Percentiles rank a stretch among this genome's conserved stretches.
Evolutionary conservation across 1,284 basidiomycete species (phyloP).

Genomic region (Irpex lacteus): DNA sequence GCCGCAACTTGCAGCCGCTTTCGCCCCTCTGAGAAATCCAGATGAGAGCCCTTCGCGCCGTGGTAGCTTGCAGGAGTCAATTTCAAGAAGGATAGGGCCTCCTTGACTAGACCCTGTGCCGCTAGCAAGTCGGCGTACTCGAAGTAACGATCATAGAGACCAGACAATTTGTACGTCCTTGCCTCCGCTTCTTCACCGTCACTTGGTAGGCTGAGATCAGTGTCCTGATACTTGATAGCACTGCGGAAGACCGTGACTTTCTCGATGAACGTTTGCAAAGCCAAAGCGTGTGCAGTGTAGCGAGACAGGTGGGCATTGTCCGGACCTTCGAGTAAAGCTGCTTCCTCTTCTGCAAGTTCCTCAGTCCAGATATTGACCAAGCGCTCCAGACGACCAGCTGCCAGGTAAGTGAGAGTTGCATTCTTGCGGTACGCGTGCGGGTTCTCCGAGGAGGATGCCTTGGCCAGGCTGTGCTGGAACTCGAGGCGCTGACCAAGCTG

Average conservation of each 20-base stretch:
- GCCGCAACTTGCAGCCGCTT: constrained; percentile 59
- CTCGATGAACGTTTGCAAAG: constrained; percentile 93
- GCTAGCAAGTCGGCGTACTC: constrained; percentile 95
- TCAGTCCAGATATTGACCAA: constrained; percentile 92
- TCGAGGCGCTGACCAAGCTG: constrained; percentile 92
- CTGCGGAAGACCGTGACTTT: constrained; percentile 95
- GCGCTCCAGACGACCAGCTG: constrained; percentile 86
- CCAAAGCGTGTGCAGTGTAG: constrained; percentile 86
- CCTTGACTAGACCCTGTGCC: constrained; percentile 83
- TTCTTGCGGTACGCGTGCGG: constrained; percentile 77
- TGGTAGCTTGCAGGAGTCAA: constrained; percentile 82
- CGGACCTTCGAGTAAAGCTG: constrained; percentile 44
- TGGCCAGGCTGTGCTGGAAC: constrained; percentile 67
- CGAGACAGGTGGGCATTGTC: constrained; percentile 47
- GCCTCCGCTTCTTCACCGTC: constrained; percentile 42
- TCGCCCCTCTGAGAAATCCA: constrained; percentile 62
- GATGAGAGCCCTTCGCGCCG: constrained; percentile 46
- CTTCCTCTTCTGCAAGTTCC: constrained; percentile 89
- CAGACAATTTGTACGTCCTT: constrained; percentile 80
- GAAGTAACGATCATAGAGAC: constrained; percentile 90
- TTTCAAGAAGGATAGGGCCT: constrained; percentile 81
- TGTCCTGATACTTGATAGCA: constrained; percentile 86
- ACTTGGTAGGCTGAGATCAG: constrained; percentile 53
- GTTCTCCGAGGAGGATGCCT: constrained; percentile 46
- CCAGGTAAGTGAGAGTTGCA: constrained; percentile 91